phyloP scores from a whole-genome alignment of 1,284 basidiomycete species.

The Heterobasidion occidentale region DNA sequence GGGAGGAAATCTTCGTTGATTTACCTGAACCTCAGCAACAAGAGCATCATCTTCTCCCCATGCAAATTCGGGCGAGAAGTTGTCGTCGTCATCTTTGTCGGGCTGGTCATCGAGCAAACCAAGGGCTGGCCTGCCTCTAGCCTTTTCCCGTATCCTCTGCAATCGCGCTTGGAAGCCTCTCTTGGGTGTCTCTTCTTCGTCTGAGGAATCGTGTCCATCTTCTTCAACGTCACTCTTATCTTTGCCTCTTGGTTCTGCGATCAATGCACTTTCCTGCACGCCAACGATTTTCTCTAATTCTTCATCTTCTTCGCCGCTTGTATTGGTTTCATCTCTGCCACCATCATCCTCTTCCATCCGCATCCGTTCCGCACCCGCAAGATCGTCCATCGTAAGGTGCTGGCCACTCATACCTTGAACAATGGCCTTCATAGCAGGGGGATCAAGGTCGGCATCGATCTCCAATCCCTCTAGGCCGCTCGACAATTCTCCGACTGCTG shows the following conservation, averaged over 20 bases:
- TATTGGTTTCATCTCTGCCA: conserved; percentile 15
- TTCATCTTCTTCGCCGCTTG: conserved; percentile 19
- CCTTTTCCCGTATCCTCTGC: conserved; percentile 30
- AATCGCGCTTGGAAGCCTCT: conserved; percentile 48
- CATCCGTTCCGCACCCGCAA: conserved; percentile 47
- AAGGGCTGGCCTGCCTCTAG: conserved; percentile 17
- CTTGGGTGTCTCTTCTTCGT: conserved; percentile 31
- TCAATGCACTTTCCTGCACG: conserved; percentile 13
- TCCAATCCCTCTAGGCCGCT: conserved; percentile 44
- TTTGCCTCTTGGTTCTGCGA: conserved; percentile 12
- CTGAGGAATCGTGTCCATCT: conserved; percentile 18
- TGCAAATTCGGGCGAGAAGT: conserved; percentile 22
- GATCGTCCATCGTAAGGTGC: conserved; percentile 57
- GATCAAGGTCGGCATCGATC: conserved; percentile 42
- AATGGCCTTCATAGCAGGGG: conserved; percentile 47
- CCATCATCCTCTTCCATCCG: conserved; percentile 42
- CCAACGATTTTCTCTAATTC: conserved; percentile 13
- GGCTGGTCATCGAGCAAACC: conserved; percentile 12
- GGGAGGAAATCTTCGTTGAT: conserved; percentile 11
- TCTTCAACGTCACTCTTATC: conserved; percentile 15
- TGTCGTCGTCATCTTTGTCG: conserved; percentile 18
- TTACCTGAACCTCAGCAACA: conserved; percentile 52
- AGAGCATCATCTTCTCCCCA: conserved; percentile 63
- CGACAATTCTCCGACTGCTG: conserved; percentile 25
- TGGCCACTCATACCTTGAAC: conserved; percentile 39